Conservation (phyloP, 1,284 basidiomycete genomes). For the Leccinum pseudoinsigne region DNA sequence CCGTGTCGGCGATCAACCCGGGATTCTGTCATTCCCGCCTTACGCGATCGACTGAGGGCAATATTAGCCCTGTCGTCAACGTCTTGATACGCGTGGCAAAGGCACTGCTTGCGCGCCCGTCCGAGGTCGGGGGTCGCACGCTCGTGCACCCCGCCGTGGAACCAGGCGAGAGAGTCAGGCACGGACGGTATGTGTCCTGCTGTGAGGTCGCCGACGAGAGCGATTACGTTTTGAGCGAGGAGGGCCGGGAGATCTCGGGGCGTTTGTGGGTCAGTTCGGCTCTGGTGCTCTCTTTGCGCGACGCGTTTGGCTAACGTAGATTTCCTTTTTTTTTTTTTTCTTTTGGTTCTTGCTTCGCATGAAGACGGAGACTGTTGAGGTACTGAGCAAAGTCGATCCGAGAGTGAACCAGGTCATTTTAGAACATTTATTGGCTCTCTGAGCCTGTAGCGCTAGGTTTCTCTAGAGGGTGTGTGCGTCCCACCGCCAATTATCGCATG, state of each 20-base stretch:
- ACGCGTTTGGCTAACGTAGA: slow-evolving; percentile 5
- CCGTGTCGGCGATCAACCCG: slow-evolving; percentile 38
- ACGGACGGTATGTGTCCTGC: slow-evolving; percentile 29
- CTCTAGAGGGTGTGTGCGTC: background rate
- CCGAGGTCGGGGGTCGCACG: slow-evolving; percentile 34
- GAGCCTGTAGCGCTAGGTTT: background rate
- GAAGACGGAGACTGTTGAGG: slow-evolving; percentile 27
- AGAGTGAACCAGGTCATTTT: slow-evolving; percentile 30
- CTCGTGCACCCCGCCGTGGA: slow-evolving; percentile 30
- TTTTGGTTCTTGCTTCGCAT: background rate
- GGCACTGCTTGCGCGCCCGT: slow-evolving; percentile 26
- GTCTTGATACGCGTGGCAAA: slow-evolving; percentile 9
- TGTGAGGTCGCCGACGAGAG: slow-evolving; percentile 28
- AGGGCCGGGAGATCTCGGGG: slow-evolving; percentile 28
- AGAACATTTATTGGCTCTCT: slow-evolving; percentile 19
- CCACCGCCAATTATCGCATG: background rate
- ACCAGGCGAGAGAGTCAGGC: slow-evolving; percentile 22
- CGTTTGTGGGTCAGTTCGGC: slow-evolving; percentile 29
- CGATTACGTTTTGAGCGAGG: slow-evolving; percentile 28
- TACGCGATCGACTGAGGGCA: slow-evolving; percentile 29
- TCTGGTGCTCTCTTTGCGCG: background rate
- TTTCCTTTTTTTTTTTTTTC: background rate
- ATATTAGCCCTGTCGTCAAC: slow-evolving; percentile 1
- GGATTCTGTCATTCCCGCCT: slow-evolving; percentile 35
- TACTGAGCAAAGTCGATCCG: slow-evolving; percentile 26